Evolutionary conservation across 179 eudicot species (phyloP), one percentile per base, ranked within the genome.

Genomic region (Sideroxylon spinosum): DNA sequence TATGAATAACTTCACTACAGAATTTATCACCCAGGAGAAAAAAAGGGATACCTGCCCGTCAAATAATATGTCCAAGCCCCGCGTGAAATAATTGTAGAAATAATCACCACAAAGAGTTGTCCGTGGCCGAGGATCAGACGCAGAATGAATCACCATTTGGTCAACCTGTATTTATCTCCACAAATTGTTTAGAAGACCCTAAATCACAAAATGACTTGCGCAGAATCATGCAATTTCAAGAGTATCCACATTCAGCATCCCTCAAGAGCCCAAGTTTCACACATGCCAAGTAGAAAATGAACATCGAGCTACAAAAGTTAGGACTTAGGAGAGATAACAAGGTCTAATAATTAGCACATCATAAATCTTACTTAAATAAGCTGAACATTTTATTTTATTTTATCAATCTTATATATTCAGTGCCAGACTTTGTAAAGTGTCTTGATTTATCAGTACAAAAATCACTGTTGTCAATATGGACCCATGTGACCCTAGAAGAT

Each of bases 141-240:
- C 93, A 22, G 97, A 95, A 86, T 95, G 99, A 79, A 95, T 95
- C 65, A 95, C 98, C 99, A 95, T 95, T 84, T 95, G 99, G 77
- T 95, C 99, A 74, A 95, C 98, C 98, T 95, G 88, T 74, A 55
- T 25, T 68, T 7, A 65, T 37, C 28, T 68, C 68, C 53, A 82
- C 19, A 12, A 61, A 60, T 59, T 63, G 28, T 28, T 61, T 22
- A 68, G 12, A 37, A 37, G 44, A 37, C 44, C 44, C 44, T 3
- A 37, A 37, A 14, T 22, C 77, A n/a, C 63, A 76, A 76, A 71
- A 3, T 65, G 5, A 26, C 1, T 37, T 14, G 14, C 6, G 16
- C 22, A 67, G 22, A 28, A 13, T 37, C 44, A n/a, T 28, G 14
- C 19, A 6, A 57, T n/a, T 26, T 26, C 29, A 7, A 73, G 25